Conservation (phyloP, 768 basidiomycete species). For the Hygrocybe punicea region DNA sequence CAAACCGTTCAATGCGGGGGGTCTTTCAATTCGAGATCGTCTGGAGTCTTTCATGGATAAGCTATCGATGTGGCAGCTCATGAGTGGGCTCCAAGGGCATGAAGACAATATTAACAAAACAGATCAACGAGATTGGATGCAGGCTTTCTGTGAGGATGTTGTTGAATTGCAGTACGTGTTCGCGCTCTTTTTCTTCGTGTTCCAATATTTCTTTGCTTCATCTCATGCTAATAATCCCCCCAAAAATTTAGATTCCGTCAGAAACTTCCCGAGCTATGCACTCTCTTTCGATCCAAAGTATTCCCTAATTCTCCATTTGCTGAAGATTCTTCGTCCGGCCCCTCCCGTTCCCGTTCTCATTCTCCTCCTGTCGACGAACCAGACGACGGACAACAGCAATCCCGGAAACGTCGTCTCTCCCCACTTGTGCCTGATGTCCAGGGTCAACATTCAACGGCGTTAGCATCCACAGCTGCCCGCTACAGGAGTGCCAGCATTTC, state of each 20-base stretch:
- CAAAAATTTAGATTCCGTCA: conserved; percentile 48
- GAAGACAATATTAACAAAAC: conserved; percentile 10
- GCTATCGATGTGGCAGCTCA: conserved; percentile 72
- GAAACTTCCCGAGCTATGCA: conserved; percentile 49
- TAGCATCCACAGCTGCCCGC: conserved; percentile 18
- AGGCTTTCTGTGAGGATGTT: conserved; percentile 62
- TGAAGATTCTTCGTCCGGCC: conserved; percentile 34
- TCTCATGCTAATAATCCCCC: not conserved
- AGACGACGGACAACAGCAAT: not conserved
- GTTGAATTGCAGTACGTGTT: conserved; percentile 59
- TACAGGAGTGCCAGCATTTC: conserved; percentile 3
- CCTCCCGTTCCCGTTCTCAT: conserved; percentile 34
- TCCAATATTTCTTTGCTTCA: not conserved
- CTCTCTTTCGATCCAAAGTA: conserved; percentile 61
- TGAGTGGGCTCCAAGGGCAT: conserved; percentile 37
- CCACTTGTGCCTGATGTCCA: not conserved
- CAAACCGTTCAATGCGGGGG: conserved; percentile 18
- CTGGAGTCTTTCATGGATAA: conserved; percentile 77
- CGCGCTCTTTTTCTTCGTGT: not conserved
- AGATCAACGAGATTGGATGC: conserved; percentile 66
- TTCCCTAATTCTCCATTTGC: conserved; percentile 64
- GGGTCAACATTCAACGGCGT: conserved; percentile 8
- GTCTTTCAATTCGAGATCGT: conserved; percentile 42
- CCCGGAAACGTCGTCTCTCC: not conserved
- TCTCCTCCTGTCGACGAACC: conserved; percentile 4